Conservation (phyloP, 116 monocot genomes). For the Iris pallida region DNA sequence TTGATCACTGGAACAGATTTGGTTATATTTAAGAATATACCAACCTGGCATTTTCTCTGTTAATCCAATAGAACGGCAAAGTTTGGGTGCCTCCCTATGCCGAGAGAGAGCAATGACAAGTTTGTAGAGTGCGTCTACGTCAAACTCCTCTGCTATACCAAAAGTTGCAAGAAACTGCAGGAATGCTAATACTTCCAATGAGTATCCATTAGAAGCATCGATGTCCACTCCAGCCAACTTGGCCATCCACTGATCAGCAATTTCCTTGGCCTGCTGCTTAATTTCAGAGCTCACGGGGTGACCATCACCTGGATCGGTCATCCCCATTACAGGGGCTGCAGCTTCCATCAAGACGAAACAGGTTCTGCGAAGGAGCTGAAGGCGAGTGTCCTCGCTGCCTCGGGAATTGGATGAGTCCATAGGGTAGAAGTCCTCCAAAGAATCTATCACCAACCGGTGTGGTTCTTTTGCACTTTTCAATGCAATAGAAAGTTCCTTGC, state of each 20-base stretch:
- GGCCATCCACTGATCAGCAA: conserved; percentile 65
- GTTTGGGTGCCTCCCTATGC: conserved; percentile 49
- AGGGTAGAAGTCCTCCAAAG: conserved; percentile 57
- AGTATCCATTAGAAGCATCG: conserved; percentile 53
- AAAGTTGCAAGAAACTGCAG: conserved; percentile 66
- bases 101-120: conserved; percentile 50
- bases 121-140: conserved; percentile 68
- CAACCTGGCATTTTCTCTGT: conserved; percentile 67
- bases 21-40: conserved; percentile 22
- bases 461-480: conserved; percentile 59
- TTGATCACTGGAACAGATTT: conserved; percentile 1
- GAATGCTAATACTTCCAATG: conserved; percentile 71
- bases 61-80: conserved; percentile 64
- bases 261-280: conserved; percentile 52
- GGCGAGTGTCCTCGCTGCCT: conserved; percentile 21
- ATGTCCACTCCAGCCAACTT: conserved; percentile 48
- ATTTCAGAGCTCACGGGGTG: conserved; percentile 39
- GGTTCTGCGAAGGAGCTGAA: conserved; percentile 45
- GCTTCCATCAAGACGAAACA: conserved; percentile 75
- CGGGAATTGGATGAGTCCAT: conserved; percentile 29
- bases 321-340: conserved; percentile 29
- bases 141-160: conserved; percentile 50
- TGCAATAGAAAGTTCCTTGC: conserved; percentile 46
- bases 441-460: conserved; percentile 60
- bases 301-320: conserved; percentile 5